phyloP scores from a whole-genome alignment of 768 basidiomycete species.

The Russula emetica region DNA sequence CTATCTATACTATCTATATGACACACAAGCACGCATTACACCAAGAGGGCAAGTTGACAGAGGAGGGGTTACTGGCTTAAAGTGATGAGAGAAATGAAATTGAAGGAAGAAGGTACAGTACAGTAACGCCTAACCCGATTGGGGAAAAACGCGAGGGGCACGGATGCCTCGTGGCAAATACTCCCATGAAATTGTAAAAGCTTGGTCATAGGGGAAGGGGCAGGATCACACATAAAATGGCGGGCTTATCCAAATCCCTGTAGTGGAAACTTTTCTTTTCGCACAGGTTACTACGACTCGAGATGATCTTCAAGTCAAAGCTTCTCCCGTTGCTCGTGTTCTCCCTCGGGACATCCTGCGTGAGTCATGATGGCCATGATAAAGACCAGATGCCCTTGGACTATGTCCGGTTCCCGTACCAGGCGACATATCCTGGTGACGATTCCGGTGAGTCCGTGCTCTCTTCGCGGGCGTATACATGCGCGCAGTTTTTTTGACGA shows the following conservation, averaged over 20 bases:
- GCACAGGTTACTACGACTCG: background rate
- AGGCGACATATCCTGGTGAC: constrained; percentile 52
- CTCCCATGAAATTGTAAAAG: background rate
- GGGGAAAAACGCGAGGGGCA: background rate
- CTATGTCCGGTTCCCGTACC: constrained; percentile 62
- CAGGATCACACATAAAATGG: constrained; percentile 11
- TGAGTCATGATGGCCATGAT: constrained; percentile 40
- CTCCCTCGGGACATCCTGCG: constrained; percentile 22
- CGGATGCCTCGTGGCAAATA: constrained; percentile 17
- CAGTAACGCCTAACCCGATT: background rate
- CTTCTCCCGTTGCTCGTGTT: constrained; percentile 8
- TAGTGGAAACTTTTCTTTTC: background rate
- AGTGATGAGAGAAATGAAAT: background rate
- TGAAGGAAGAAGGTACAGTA: background rate
- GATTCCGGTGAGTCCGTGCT: constrained; percentile 46
- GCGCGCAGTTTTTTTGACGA: background rate
- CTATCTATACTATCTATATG: no score
- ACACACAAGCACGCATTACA: background rate
- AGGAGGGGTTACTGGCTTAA: background rate
- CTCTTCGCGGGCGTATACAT: background rate
- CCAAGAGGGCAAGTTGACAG: background rate
- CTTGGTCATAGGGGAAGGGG: constrained; percentile 8
- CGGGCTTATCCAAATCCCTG: background rate
- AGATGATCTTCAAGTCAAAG: constrained; percentile 4
- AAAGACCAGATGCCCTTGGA: constrained; percentile 57